Base-by-base conservation (phyloP, 129 eudicot genomes). In the Flaveria robusta region DNA sequence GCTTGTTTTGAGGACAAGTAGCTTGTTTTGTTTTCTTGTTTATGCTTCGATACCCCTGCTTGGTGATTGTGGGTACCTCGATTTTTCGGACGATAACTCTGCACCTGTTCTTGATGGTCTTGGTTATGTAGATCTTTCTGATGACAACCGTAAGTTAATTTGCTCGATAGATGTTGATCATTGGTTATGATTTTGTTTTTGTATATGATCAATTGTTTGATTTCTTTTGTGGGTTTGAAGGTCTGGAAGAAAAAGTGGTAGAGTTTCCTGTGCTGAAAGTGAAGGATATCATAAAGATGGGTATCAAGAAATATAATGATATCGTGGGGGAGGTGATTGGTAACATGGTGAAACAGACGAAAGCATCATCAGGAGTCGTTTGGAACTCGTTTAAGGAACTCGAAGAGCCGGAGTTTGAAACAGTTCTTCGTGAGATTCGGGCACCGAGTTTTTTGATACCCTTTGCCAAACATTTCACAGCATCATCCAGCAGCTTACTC, bases 341-440 rank as follows among this genome's bases (percentile, higher is more conserved):
- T 42, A 37, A 47, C 39, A 71, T 84, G 79, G 46, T 84, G 15
- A 80, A 80, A 37, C 76, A 37, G 37, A 66, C 83, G 20, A 80
- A 76, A 71, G 74, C 63, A 27, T 75, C 85, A 31, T 71, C 85
- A 15, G 87, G 82, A 19, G 23, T 84, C 64, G 80, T 80, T 19
- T 84, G 84, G 85, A 86, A 86, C 83, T 64, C 90, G 10, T 77
- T 83, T 12, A 49, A 66, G 37, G 90, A 83, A 64, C 87, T 86
- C 0, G 90, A 86, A 76, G 60, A 49, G 45, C 29, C 81, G 0
- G 84, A 77, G 66, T 66, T 86, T 4, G 52, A 46, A 49, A 66
- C 12, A 5, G 5, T 76, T 45, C 41, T 19, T 0, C 79, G 56
- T 7, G 68, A 83, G 29, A 66, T 80, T 19, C 79, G 58, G 11